A percentile compares a stretch with the other conserved stretches of the same genome.
Conservation (phyloP, 345 rosid genomes). For the Salix udensis region DNA sequence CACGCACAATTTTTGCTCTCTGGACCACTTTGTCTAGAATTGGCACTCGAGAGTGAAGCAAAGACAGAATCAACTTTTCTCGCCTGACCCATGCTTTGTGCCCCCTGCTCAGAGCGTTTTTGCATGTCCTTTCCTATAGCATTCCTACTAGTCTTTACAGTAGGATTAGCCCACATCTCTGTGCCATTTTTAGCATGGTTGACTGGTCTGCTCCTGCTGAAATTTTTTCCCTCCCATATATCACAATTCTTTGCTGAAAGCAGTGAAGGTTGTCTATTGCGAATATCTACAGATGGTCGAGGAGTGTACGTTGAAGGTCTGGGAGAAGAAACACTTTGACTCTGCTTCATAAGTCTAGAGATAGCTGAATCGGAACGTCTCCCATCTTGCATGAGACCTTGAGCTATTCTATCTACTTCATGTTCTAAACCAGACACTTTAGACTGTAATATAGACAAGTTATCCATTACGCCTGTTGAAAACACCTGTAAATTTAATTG, state of each 20-base stretch:
- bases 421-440: conserved; percentile 72
- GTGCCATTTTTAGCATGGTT: conserved; percentile 41
- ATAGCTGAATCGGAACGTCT: conserved; percentile 38
- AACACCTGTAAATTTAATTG: conserved; percentile 46
- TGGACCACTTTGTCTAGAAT: conserved; percentile 33
- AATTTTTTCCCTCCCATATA: conserved; percentile 50
- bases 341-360: conserved; percentile 48
- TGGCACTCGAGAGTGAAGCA: conserved; percentile 30
- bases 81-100: conserved; percentile 29
- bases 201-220: conserved; percentile 43
- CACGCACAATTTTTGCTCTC: conserved; percentile 42
- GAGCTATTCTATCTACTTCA: conserved; percentile 55
- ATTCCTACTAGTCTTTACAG: conserved; percentile 33
- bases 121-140: conserved; percentile 40
- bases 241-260: conserved; percentile 43
- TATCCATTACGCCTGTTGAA: conserved; percentile 59
- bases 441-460: conserved; percentile 60
- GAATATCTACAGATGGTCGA: conserved; percentile 56
- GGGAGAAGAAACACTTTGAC: conserved; percentile 51
- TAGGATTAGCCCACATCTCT: conserved; percentile 39
- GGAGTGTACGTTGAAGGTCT: conserved; percentile 66
- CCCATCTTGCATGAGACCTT: conserved; percentile 33
- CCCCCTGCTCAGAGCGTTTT: conserved; percentile 39
- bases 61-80: conserved; percentile 37
- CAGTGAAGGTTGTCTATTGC: conserved; percentile 44